Conservation (phyloP, 192 early-diverging fungal genomes). For the Backusella sp. region DNA sequence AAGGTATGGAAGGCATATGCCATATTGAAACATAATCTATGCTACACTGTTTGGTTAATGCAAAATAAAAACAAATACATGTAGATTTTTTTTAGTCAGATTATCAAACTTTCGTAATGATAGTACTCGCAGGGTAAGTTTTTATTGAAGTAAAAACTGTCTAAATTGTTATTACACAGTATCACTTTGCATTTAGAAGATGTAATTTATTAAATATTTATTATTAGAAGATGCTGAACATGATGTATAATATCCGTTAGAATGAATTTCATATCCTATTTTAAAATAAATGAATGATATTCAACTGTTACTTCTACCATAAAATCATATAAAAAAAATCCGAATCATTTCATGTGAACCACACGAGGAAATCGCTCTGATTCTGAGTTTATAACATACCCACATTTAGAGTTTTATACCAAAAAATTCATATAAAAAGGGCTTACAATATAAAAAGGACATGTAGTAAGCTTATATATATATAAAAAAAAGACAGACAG, state of each 20-base stretch:
- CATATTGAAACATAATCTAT: neutral
- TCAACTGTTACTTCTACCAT: neutral
- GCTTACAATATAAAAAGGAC: neutral
- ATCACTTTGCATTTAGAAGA: neutral
- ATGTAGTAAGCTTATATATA: neutral
- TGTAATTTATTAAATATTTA: neutral
- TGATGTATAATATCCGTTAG: too few relatives aligned
- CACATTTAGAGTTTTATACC: neutral
- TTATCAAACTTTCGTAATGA: slow-evolving; percentile 5
- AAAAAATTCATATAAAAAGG: slow-evolving; percentile 2
- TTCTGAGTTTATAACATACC: slow-evolving; percentile 1
- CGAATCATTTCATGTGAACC: neutral
- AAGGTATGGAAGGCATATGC: neutral
- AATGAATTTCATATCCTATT: neutral
- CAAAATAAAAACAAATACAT: neutral
- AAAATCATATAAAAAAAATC: neutral
- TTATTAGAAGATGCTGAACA: neutral
- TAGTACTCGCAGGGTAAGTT: neutral
- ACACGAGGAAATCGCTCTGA: neutral
- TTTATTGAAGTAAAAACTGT: neutral
- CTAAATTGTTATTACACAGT: neutral
- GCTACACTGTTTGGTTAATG: neutral
- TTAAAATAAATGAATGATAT: neutral
- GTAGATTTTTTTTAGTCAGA: neutral
- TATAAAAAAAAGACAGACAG: neutral